These are phyloP conservation scores for Phytopythium delawarense DNA, from an alignment of 352 stramenopile genomes.

Conservation along the genomic window DNA sequence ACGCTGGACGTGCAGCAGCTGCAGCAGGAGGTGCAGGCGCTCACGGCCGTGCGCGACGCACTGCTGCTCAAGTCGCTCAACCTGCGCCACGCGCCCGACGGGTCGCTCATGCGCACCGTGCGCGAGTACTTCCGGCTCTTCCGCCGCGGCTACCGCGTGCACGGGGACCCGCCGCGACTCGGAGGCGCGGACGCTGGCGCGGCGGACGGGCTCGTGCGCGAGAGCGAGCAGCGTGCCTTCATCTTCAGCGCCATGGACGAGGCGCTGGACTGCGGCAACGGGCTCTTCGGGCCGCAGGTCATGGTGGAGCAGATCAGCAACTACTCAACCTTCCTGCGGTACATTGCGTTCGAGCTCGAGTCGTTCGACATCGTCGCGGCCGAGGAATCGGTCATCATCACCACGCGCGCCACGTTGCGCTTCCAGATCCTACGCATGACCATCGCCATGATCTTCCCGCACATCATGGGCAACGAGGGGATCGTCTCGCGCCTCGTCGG, in stretches of 20 bases:
- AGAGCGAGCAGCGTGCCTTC: constrained; percentile 28
- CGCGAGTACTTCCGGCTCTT: constrained; percentile 13
- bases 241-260: constrained; percentile 33
- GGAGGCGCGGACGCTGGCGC: not conserved
- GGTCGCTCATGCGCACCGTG: constrained; percentile 7
- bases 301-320: constrained; percentile 37
- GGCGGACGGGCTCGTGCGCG: constrained; percentile 12
- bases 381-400: constrained; percentile 33
- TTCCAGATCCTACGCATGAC: constrained; percentile 47
- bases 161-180: not conserved
- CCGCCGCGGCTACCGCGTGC: constrained; percentile 6
- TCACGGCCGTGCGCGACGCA: constrained; percentile 13
- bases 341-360: constrained; percentile 28
- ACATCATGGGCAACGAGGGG: constrained; percentile 33
- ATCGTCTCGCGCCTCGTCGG: constrained; percentile 37
- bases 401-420: constrained; percentile 18
- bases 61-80: constrained; percentile 1
- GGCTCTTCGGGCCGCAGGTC: constrained; percentile 23
- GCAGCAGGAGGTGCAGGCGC: constrained; percentile 25
- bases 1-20: constrained; percentile 33
- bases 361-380: constrained; percentile 26
- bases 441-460: constrained; percentile 39
- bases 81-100: constrained; percentile 11
- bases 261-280: constrained; percentile 29
- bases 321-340: constrained; percentile 40